Base-by-base conservation (phyloP, 805 yeast species). In the Cyberlindnera samutprakarnensis region DNA sequence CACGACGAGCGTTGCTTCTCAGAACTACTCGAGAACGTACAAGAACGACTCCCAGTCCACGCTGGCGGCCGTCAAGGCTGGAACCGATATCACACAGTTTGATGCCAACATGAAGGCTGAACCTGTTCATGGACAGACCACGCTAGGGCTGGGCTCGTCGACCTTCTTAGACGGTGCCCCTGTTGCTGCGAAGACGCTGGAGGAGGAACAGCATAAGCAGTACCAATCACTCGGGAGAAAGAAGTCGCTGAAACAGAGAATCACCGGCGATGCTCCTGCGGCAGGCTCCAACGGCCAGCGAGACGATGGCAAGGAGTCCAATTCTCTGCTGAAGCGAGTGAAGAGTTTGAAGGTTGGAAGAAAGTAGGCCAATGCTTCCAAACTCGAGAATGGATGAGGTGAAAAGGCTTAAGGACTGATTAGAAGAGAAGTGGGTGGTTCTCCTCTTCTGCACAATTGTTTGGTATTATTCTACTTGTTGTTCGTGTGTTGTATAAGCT, bases 111-210 rank as follows among this genome's bases (percentile, higher is more conserved):
- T 59, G 13, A 79, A 76, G 49, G 73, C 84, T 20, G 68, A 67
- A 18, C 82, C 83, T 18, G 74, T 90, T 14, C 95, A 90, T 54
- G 98, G 98, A 14, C 72, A 74, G 29, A 69, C 82, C 3, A 83
- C 96, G 1, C 68, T 80, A 32, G 98, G 98, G 2, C 67, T 92
- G 26, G 98, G 98, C 3, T 73, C 90, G 1, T 72, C 95, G 2
- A 90, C 98, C 0, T 90, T 90, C 53, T 54, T 90, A 39, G 96
- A 92, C 56, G 98, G 98, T 22, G 92, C 96, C 0, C 97, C 97
- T 11, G 98, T 96, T 5, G 58, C 79, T 34, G 56, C 59, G 18
- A 53, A 55, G 13, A 72, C 70, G n/a, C 57, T 56, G 13, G 44
- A 44, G 23, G 66, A 63, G 23, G 66, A 59, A 24, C 51, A 55